These are phyloP conservation scores for Aspergillus ostianus DNA, from an alignment of 495 filamentous ascomycete genomes.

Conservation along the genomic window DNA sequence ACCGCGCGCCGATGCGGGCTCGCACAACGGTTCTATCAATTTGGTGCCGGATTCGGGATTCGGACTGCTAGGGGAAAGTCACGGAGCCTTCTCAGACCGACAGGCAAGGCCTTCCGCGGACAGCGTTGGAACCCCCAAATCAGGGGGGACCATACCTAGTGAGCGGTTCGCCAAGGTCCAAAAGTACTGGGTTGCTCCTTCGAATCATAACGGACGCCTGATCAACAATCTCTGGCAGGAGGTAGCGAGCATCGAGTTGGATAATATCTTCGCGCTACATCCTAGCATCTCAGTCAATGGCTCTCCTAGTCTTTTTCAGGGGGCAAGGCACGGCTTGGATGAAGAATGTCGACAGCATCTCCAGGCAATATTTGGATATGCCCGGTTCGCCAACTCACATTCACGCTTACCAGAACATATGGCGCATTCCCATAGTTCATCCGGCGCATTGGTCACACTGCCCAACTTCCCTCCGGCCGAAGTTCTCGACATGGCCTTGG, in stretches of 20 bases:
- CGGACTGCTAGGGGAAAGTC: slow-evolving; percentile 30
- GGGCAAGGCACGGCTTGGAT: slow-evolving; percentile 47
- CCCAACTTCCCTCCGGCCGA: slow-evolving; percentile 49
- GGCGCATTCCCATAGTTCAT: slow-evolving; percentile 26
- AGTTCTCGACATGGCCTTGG: slow-evolving; percentile 57
- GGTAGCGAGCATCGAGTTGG: slow-evolving; percentile 37
- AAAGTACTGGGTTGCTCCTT: slow-evolving; percentile 47
- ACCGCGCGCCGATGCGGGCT: slow-evolving; percentile 34
- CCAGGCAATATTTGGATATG: slow-evolving; percentile 36
- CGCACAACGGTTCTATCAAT: slow-evolving; percentile 39
- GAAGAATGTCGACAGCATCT: slow-evolving; percentile 48
- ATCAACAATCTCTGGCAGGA: slow-evolving; percentile 51
- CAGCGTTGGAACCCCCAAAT: slow-evolving; percentile 24
- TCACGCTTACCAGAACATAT: slow-evolving; percentile 28
- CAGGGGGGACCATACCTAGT: slow-evolving; percentile 39
- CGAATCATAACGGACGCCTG: slow-evolving; percentile 42
- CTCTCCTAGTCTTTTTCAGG: slow-evolving; percentile 29
- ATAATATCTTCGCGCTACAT: slow-evolving; percentile 45
- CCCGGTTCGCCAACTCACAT: slow-evolving; percentile 18
- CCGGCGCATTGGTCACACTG: slow-evolving; percentile 20
- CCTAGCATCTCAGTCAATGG: slow-evolving; percentile 20
- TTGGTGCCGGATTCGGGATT: slow-evolving; percentile 31
- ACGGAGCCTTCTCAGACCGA: slow-evolving; percentile 22
- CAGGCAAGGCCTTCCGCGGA: slow-evolving; percentile 28
- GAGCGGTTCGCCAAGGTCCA: slow-evolving; percentile 51